Evolutionary conservation across 495 filamentous ascomycete genomes (phyloP), one percentile per base, ranked within the genome.

Genomic region (Alectoria sarmentosa): DNA sequence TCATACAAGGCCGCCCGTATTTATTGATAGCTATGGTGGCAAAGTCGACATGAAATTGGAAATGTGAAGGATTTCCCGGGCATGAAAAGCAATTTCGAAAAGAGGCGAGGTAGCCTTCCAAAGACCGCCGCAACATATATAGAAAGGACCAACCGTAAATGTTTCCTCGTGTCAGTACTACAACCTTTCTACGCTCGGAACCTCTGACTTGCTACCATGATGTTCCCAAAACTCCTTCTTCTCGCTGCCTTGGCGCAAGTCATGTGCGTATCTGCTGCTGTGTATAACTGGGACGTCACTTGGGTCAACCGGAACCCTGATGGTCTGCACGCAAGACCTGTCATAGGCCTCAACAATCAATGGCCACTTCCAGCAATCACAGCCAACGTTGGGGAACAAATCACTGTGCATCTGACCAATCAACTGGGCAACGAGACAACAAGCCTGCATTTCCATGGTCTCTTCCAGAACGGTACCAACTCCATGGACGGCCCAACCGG

Each of bases 261-360:
- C 17, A 13, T 34, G 14, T 46, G 30, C 19, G 30, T 30, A 10
- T 83, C 77, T 13, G 88, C 84, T 4, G 83, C 90, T 60, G 86
- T 80, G 28, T 88, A 90, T 70, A 80, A 96, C 71, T 95, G 89
- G 76, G 87, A 89, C 70, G 80, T 93, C 65, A 81, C 81, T 34
- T 95, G 91, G 91, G 85, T 91, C 8, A 85, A 78, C 39, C 84
- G 88, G 11, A 94, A 93, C 71, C 91, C 91, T 1, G 91, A 95
- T 75, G 88, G 86, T n/a, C 64, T 77, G 23, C 80, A 80, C 41
- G 77, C 82, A 15, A 81, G 90, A 23, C 84, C 84, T 15, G 83
- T 83, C 0, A 93, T 94, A 71, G 87, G 88, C 61, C 90, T 92
- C 78, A 94, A 94, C 69, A 81, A 79, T 5, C 74, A 89, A 79